These are phyloP conservation scores for Atkinsonella hypoxylon DNA, from an alignment of 2,329 filamentous ascomycete species.

Conservation along the genomic window DNA sequence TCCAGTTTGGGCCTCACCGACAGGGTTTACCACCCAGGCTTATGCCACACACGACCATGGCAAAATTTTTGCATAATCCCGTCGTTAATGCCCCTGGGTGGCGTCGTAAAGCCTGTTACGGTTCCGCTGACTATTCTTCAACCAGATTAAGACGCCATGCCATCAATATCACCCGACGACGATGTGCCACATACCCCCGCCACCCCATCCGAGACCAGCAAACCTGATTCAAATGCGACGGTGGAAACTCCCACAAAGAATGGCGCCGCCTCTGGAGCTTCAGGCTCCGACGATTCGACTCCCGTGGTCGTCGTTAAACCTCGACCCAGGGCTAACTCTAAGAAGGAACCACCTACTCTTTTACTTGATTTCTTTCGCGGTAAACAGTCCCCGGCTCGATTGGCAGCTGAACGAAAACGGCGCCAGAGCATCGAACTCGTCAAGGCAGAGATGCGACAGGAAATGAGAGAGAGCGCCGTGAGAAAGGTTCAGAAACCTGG, in stretches of 20 bases:
- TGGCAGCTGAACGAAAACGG: conserved; percentile 38
- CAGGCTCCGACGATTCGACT: conserved; percentile 28
- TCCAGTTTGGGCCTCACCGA: conserved; percentile 2
- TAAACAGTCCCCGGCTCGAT: conserved; percentile 41
- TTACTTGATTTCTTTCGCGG: conserved; percentile 47
- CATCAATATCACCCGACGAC: conserved; percentile 11
- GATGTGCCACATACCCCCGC: conserved; percentile 8
- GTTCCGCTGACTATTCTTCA: conserved; percentile 7
- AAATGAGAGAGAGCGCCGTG: conserved; percentile 47
- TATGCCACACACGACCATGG: background rate
- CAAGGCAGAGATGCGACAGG: conserved; percentile 37
- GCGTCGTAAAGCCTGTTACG: background rate
- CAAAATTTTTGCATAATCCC: background rate
- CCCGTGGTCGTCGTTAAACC: conserved; percentile 23
- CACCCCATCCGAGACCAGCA: conserved; percentile 6
- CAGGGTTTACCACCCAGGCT: background rate
- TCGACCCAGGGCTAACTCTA: conserved; percentile 25
- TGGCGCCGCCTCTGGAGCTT: conserved; percentile 8
- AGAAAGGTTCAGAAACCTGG: conserved; percentile 49
- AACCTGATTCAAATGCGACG: conserved; percentile 1
- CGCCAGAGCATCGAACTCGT: conserved; percentile 48
- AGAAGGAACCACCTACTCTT: conserved; percentile 31
- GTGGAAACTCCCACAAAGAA: conserved; percentile 7
- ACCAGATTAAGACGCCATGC: conserved; percentile 13
- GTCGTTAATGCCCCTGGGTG: background rate